These are phyloP conservation scores for Murraya paniculata DNA, from an alignment of 345 rosid species.

Conservation along the genomic window DNA sequence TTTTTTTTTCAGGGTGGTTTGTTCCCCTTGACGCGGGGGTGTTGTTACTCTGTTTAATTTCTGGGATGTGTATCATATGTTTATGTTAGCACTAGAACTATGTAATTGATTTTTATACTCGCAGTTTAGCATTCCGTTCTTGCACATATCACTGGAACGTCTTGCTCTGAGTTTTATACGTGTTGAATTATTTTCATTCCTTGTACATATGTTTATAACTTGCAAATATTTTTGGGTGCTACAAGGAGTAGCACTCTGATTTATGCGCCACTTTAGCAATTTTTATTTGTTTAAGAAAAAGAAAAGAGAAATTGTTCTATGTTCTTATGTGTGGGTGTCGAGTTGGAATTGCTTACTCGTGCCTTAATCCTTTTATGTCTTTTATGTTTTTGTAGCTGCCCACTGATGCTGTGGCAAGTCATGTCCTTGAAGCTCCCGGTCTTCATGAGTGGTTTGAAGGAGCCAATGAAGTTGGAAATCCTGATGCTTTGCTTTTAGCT, in stretches of 20 bases:
- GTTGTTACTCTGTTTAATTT: background rate
- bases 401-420: conserved; percentile 55
- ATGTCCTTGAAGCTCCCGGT: conserved; percentile 68
- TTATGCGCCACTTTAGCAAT: background rate
- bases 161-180: background rate
- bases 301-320: background rate
- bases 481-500: conserved; percentile 93
- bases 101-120: background rate
- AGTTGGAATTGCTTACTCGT: background rate
- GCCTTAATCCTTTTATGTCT: background rate
- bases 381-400: conserved; percentile 51
- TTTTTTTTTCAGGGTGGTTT: too few species aligned
- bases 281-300: background rate
- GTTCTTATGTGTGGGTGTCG: background rate
- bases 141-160: background rate
- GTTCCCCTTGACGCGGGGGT: background rate
- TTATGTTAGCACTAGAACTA: background rate
- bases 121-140: background rate
- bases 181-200: background rate
- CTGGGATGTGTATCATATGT: background rate
- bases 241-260: background rate
- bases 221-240: background rate
- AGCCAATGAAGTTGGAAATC: conserved; percentile 71
- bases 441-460: conserved; percentile 72
- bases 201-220: background rate